Percentiles rank a stretch among this genome's conserved stretches.
phyloP scores from a whole-genome alignment of 306 rosid species.

The Sesbania bispinosa region DNA sequence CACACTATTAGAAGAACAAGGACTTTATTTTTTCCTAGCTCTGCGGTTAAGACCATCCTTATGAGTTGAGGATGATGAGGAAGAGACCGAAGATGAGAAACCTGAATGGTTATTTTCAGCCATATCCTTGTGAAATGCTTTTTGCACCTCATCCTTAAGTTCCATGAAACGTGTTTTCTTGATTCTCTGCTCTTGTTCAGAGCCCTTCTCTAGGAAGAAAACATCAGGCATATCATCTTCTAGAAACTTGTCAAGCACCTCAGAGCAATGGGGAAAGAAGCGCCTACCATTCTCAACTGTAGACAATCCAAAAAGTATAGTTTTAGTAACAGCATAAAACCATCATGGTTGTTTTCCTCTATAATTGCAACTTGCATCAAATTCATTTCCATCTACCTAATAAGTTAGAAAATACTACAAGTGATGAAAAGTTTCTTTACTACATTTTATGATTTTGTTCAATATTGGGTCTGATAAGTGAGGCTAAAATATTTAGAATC shows the following conservation, averaged over 20 bases:
- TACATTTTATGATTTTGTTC: background rate
- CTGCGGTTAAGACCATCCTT: constrained; percentile 39
- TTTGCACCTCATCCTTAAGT: constrained; percentile 82
- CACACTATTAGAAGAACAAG: background rate
- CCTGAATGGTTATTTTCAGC: constrained; percentile 49
- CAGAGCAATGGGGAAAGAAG: constrained; percentile 91
- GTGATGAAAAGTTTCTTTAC: background rate
- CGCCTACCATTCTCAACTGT: constrained; percentile 84
- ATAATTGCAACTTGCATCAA: constrained; percentile 16
- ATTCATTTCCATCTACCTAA: background rate
- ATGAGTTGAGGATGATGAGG: constrained; percentile 50
- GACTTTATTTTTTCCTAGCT: constrained; percentile 44
- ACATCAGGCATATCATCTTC: constrained; percentile 68
- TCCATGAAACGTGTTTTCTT: constrained; percentile 82
- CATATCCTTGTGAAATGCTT: constrained; percentile 77
- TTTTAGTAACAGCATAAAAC: constrained; percentile 5
- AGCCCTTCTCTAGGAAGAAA: constrained; percentile 68
- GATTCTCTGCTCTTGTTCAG: constrained; percentile 58
- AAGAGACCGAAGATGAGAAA: constrained; percentile 44
- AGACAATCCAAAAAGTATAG: constrained; percentile 15
- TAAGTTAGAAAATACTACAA: background rate
- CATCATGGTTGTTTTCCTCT: background rate
- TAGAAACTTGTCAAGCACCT: constrained; percentile 74
- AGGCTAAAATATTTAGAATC: background rate
- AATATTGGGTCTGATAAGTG: no score